phyloP scores from a whole-genome alignment of 1,139 yeast genomes.

The Pichia sp. region DNA sequence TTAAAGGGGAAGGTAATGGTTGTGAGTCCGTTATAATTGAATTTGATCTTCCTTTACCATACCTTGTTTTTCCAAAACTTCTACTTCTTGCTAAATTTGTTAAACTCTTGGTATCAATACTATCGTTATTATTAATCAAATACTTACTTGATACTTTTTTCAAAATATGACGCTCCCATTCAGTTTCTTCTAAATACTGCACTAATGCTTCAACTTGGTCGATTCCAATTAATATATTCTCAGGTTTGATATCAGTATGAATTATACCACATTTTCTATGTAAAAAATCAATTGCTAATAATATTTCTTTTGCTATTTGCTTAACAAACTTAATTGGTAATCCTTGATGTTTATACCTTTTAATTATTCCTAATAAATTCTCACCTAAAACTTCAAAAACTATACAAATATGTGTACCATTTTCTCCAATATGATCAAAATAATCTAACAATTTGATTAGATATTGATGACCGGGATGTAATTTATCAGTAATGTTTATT shows the following conservation, averaged over 20 bases:
- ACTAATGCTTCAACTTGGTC: constrained; percentile 71
- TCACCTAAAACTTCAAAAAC: constrained; percentile 87
- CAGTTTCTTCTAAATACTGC: constrained; percentile 48
- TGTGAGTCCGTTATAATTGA: constrained; percentile 65
- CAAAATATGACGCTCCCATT: constrained; percentile 31
- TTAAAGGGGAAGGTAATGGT: constrained; percentile 36
- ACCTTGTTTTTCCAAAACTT: constrained; percentile 26
- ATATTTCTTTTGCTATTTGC: constrained; percentile 72
- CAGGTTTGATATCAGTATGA: constrained; percentile 88
- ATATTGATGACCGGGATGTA: constrained; percentile 67
- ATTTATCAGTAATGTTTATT: constrained; percentile 42
- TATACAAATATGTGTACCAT: constrained; percentile 82
- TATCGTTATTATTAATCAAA: constrained; percentile 14
- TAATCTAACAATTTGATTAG: constrained; percentile 67
- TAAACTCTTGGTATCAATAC: constrained; percentile 14
- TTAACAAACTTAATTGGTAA: constrained; percentile 69
- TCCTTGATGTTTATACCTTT: constrained; percentile 62
- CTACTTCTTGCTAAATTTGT: constrained; percentile 13
- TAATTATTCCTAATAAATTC: constrained; percentile 62
- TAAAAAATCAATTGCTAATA: constrained; percentile 70
- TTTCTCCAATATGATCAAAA: constrained; percentile 71
- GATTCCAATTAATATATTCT: constrained; percentile 75
- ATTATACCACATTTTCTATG: constrained; percentile 86
- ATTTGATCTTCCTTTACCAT: constrained; percentile 47
- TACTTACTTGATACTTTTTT: constrained; percentile 24